phyloP scores from a whole-genome alignment of 345 rosid genomes.

The Eucalyptus pauciflora region DNA sequence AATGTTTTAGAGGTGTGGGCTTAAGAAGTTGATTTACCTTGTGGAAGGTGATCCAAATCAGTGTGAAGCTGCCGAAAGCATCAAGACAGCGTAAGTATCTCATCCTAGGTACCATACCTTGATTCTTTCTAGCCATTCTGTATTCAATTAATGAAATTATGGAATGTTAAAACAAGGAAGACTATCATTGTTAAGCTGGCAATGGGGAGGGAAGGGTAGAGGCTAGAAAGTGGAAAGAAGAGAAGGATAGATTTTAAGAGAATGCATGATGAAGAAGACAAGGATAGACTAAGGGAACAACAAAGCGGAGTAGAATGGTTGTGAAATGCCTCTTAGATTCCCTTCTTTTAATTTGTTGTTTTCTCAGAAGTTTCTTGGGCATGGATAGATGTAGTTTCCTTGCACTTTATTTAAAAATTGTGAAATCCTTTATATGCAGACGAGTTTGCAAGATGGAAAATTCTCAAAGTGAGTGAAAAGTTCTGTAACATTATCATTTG shows the following conservation, averaged over 20 bases:
- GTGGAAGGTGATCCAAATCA: conserved; percentile 87
- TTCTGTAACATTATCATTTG: neutral
- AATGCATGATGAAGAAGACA: neutral
- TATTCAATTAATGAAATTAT: neutral
- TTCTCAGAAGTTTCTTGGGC: neutral
- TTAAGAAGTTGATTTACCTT: conserved; percentile 77
- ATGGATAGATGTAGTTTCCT: neutral
- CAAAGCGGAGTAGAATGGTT: neutral
- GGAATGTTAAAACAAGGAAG: neutral
- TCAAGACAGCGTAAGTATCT: conserved; percentile 69
- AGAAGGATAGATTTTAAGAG: neutral
- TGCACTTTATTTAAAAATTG: neutral
- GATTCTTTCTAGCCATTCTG: neutral
- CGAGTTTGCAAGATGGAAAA: neutral
- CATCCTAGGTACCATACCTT: neutral
- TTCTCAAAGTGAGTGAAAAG: neutral
- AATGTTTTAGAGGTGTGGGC: conserved; percentile 56
- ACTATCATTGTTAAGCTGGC: neutral
- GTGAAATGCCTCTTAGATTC: neutral
- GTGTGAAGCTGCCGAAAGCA: conserved; percentile 81
- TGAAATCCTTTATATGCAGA: neutral
- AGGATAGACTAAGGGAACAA: neutral
- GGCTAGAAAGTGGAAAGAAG: neutral
- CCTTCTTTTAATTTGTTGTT: neutral
- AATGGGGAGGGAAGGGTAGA: neutral